Percentiles rank a stretch among this genome's conserved stretches.
phyloP scores from a whole-genome alignment of 2,329 filamentous ascomycete species.

The Phialophora chinensis region DNA sequence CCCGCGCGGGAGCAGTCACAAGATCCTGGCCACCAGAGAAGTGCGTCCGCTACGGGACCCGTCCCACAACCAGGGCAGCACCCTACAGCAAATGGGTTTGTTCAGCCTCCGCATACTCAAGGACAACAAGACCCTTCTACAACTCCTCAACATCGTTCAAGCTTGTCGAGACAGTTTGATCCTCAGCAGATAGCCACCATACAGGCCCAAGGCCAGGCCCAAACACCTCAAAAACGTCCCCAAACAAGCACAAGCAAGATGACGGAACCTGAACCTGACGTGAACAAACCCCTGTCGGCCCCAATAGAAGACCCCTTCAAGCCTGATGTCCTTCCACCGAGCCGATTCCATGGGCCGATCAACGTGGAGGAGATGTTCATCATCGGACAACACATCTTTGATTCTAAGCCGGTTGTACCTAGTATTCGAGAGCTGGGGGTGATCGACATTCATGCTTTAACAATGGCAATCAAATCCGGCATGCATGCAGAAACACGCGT shows the following conservation, averaged over 20 bases:
- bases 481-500: constrained; percentile 88
- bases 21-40: constrained; percentile 36
- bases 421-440: constrained; percentile 77
- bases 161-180: constrained; percentile 41
- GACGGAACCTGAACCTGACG: constrained; percentile 43
- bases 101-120: constrained; percentile 25
- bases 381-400: constrained; percentile 70
- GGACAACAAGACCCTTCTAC: constrained; percentile 44
- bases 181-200: constrained; percentile 37
- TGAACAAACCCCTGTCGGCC: constrained; percentile 45
- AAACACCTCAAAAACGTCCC: constrained; percentile 37
- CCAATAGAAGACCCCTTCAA: constrained; percentile 55
- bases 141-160: constrained; percentile 41
- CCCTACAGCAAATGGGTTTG: constrained; percentile 48
- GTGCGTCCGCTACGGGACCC: constrained; percentile 40
- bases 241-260: constrained; percentile 41
- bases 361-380: constrained; percentile 69
- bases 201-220: constrained; percentile 32
- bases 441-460: constrained; percentile 88
- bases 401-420: constrained; percentile 76
- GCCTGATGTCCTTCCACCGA: constrained; percentile 51
- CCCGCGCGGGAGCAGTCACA: constrained; percentile 45
- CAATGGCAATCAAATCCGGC: constrained; percentile 85
- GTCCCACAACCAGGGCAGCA: constrained; percentile 28
- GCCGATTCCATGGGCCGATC: constrained; percentile 73